Conservation (phyloP, 805 yeast species). For the Candida maris region DNA sequence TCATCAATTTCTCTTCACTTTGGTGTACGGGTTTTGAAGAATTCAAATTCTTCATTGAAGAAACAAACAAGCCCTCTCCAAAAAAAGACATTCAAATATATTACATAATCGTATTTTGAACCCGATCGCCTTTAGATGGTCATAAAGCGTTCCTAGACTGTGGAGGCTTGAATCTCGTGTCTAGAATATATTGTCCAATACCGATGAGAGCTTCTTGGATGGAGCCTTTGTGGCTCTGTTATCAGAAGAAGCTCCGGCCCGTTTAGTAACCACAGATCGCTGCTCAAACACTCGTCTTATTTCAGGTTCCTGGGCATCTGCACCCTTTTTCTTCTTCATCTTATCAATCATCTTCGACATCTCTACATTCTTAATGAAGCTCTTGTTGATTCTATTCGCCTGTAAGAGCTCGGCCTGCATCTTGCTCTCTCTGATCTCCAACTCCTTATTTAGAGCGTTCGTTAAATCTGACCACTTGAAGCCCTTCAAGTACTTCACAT, state of each 20-base stretch:
- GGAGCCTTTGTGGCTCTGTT: slow-evolving; percentile 38
- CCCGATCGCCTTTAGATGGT: too few relatives aligned
- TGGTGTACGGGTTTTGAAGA: too few relatives aligned
- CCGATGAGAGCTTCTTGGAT: slow-evolving; percentile 38
- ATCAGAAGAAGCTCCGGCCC: slow-evolving; percentile 56
- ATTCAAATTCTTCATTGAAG: too few relatives aligned
- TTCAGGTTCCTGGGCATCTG: slow-evolving; percentile 23
- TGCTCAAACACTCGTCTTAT: slow-evolving; percentile 67
- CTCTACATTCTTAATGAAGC: slow-evolving; percentile 80
- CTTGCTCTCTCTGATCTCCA: slow-evolving; percentile 83
- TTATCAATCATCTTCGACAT: slow-evolving; percentile 74
- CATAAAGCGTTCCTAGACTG: too few relatives aligned
- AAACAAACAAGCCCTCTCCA: too few relatives aligned
- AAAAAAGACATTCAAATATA: too few relatives aligned
- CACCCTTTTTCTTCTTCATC: slow-evolving; percentile 44
- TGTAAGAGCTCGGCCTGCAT: slow-evolving; percentile 85
- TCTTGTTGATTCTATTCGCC: slow-evolving; percentile 81
- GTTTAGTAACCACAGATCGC: slow-evolving; percentile 58
- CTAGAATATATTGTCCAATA: slow-evolving; percentile 52
- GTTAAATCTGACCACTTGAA: slow-evolving; percentile 96
- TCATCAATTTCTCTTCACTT: too few relatives aligned
- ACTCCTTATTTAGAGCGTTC: slow-evolving; percentile 87
- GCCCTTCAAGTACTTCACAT: slow-evolving; percentile 82
- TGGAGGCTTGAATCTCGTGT: too few relatives aligned
- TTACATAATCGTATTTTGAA: too few relatives aligned